These are phyloP conservation scores for Sclerotinia nivalis DNA, from an alignment of 2,329 filamentous ascomycete genomes.

Conservation along the genomic window DNA sequence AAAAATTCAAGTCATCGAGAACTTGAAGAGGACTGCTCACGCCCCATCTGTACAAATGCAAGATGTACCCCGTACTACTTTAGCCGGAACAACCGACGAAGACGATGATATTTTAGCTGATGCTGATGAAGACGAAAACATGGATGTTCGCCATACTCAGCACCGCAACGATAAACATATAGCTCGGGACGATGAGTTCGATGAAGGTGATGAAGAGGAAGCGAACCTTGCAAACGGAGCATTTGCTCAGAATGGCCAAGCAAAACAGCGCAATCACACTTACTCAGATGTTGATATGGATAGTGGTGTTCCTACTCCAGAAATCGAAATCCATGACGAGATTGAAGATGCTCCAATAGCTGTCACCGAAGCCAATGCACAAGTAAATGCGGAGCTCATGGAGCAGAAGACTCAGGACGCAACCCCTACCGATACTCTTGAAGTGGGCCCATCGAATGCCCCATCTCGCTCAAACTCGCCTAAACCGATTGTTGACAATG, in stretches of 20 bases:
- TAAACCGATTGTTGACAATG: conserved; percentile 35
- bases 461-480: conserved; percentile 37
- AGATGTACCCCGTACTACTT: conserved; percentile 64
- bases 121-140: conserved; percentile 81
- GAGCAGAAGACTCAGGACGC: conserved; percentile 37
- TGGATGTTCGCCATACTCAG: conserved; percentile 79
- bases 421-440: conserved; percentile 25
- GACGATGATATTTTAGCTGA: conserved; percentile 67
- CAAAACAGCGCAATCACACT: conserved; percentile 59
- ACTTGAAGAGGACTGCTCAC: conserved; percentile 80
- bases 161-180: conserved; percentile 79
- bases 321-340: conserved; percentile 32
- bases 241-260: conserved; percentile 48
- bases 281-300: conserved; percentile 53
- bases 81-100: conserved; percentile 64
- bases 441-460: conserved; percentile 38
- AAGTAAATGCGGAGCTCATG: conserved; percentile 39
- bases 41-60: conserved; percentile 92
- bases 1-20: conserved; percentile 78
- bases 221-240: conserved; percentile 72
- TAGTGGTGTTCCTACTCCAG: conserved; percentile 50
- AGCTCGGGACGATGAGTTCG: conserved; percentile 75
- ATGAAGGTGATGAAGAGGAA: conserved; percentile 89
- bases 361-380: conserved; percentile 39
- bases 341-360: conserved; percentile 36